Evolutionary conservation across 2,329 filamentous ascomycete species (phyloP).

Genomic region (Bipolaris zeicola): DNA sequence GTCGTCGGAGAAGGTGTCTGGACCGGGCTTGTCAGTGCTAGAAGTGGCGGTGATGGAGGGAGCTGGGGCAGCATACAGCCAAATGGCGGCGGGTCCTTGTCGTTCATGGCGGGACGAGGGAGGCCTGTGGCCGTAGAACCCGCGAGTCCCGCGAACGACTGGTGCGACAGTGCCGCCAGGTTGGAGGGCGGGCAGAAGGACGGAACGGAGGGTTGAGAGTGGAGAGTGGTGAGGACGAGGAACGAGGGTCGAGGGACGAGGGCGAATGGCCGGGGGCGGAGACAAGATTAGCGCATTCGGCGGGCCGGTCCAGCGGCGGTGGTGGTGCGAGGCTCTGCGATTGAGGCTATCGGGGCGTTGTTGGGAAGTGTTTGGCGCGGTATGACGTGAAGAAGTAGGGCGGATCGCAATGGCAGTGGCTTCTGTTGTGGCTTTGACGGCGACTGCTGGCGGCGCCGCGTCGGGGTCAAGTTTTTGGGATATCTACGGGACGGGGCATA

Average conservation of each 20-base stretch:
- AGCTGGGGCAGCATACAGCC: slow-evolving; percentile 33
- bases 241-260: not conserved
- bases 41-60: not conserved
- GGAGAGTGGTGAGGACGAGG: not conserved
- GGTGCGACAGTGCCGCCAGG: slow-evolving; percentile 36
- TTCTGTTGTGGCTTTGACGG: too few relatives aligned
- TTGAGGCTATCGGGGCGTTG: slow-evolving; percentile 14
- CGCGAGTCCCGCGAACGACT: slow-evolving; percentile 33
- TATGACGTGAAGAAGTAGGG: slow-evolving; percentile 18
- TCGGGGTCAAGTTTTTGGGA: not conserved
- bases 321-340: slow-evolving; percentile 1
- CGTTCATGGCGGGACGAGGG: slow-evolving; percentile 38
- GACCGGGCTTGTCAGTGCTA: slow-evolving; percentile 10
- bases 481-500: slow-evolving; percentile 4
- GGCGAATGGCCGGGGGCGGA: not conserved
- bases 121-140: slow-evolving; percentile 33
- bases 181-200: slow-evolving; percentile 2
- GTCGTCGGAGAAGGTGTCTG: slow-evolving; percentile 39
- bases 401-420: slow-evolving; percentile 6
- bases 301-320: not conserved
- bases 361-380: slow-evolving; percentile 19
- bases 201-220: not conserved
- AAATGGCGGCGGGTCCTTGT: slow-evolving; percentile 43
- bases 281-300: not conserved
- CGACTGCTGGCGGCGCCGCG: slow-evolving; percentile 1